These are phyloP conservation scores for Panus rudis DNA, from an alignment of 768 basidiomycete genomes.

Conservation along the genomic window DNA sequence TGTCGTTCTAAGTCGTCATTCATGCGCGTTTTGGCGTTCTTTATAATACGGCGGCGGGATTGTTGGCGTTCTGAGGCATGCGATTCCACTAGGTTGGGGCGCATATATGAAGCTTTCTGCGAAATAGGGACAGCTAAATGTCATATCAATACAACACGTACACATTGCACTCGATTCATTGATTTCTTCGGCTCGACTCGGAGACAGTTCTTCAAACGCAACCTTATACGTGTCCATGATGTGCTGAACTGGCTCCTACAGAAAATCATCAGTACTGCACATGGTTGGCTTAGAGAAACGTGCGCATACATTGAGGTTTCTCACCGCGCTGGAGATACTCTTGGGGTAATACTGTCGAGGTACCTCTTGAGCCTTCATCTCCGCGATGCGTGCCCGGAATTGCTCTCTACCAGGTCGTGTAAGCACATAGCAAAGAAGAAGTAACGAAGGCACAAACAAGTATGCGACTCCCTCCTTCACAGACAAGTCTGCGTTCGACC, in stretches of 20 bases:
- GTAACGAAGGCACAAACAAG: conserved; percentile 11
- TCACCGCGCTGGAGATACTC: conserved; percentile 5
- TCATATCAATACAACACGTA: conserved; percentile 15
- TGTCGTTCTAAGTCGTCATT: conserved; percentile 34
- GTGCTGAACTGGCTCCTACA: conserved; percentile 14
- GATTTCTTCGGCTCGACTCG: conserved; percentile 23
- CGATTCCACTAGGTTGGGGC: conserved; percentile 20
- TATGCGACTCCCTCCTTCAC: conserved; percentile 15
- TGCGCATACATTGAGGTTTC: conserved; percentile 11
- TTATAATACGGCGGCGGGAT: conserved; percentile 29
- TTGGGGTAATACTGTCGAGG: conserved; percentile 13
- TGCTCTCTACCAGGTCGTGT: conserved; percentile 21
- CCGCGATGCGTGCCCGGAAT: conserved; percentile 13
- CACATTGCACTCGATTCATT: conserved; percentile 27
- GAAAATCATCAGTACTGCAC: not conserved
- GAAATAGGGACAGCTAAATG: not conserved
- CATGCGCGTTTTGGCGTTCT: conserved; percentile 24
- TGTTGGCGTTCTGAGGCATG: conserved; percentile 26
- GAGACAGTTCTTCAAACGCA: conserved; percentile 27
- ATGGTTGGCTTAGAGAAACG: not conserved
- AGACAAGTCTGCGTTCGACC: conserved; percentile 13
- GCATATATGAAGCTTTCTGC: too few species aligned
- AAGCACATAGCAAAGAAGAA: conserved; percentile 8
- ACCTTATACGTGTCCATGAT: conserved; percentile 16
- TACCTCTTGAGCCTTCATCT: conserved; percentile 17